Percentiles rank a stretch among this genome's conserved stretches.
phyloP scores from a whole-genome alignment of 1,139 yeast genomes.

The Zygoascus sp. region DNA sequence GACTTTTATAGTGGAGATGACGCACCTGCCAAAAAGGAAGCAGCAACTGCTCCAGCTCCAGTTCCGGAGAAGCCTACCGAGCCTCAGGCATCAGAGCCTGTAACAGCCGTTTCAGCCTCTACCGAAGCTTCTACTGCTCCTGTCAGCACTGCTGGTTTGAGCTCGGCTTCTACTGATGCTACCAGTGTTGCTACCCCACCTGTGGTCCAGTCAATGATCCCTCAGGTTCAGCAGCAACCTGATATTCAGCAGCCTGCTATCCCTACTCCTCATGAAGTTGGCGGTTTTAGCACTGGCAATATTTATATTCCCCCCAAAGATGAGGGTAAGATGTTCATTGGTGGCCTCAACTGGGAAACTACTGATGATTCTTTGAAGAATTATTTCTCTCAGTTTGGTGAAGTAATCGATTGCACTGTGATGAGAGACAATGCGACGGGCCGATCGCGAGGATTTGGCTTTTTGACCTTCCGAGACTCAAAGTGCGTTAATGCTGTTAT shows the following conservation, averaged over 20 bases:
- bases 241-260: constrained; percentile 26
- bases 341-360: constrained; percentile 98
- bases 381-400: constrained; percentile 88
- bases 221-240: constrained; percentile 27
- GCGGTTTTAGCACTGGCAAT: constrained; percentile 39
- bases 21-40: constrained; percentile 17
- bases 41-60: constrained; percentile 19
- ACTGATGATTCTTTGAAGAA: constrained; percentile 72
- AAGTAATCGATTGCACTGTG: constrained; percentile 81
- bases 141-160: constrained; percentile 1
- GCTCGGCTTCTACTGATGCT: constrained; percentile 13
- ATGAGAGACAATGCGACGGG: constrained; percentile 93
- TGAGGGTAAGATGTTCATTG: constrained; percentile 93
- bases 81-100: constrained; percentile 6
- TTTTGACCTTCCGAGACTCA: constrained; percentile 80
- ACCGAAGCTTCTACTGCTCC: constrained; percentile 10
- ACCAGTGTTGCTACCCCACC: constrained; percentile 16
- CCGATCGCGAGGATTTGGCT: constrained; percentile 95
- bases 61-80: constrained; percentile 23
- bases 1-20: constrained; percentile 34
- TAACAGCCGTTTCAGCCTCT: constrained; percentile 15
- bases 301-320: constrained; percentile 40
- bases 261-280: constrained; percentile 17
- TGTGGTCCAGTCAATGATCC: constrained; percentile 16
- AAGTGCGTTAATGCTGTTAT: constrained; percentile 83